These are phyloP conservation scores for Gossypium arboreum DNA, from an alignment of 345 rosid species.

Conservation along the genomic window DNA sequence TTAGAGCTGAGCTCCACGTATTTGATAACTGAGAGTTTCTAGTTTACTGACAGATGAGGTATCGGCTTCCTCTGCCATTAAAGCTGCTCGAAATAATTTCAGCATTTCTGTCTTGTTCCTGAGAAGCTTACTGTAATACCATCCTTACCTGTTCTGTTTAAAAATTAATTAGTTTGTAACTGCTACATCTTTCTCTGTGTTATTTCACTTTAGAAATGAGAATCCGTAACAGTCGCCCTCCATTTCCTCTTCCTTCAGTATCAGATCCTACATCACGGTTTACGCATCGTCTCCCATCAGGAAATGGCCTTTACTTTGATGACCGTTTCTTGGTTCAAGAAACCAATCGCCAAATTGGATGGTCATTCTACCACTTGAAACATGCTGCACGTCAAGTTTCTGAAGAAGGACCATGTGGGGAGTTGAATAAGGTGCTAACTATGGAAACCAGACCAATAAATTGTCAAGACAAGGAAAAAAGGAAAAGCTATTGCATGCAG, in stretches of 20 bases:
- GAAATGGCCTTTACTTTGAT: background rate
- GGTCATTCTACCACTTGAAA: constrained; percentile 19
- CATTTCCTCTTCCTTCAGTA: constrained; percentile 18
- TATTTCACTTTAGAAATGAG: constrained; percentile 20
- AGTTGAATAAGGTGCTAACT: background rate
- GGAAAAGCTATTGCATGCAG: background rate
- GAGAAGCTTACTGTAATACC: background rate
- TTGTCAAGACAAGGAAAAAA: background rate
- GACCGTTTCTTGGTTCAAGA: constrained; percentile 27
- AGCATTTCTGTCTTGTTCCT: background rate
- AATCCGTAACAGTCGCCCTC: constrained; percentile 26
- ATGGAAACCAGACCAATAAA: no score
- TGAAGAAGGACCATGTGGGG: background rate
- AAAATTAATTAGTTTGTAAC: background rate
- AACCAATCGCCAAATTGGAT: constrained; percentile 1
- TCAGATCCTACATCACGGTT: constrained; percentile 3
- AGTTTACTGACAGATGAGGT: constrained; percentile 15
- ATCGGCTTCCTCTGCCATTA: background rate
- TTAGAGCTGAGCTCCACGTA: constrained; percentile 21
- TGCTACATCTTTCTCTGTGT: background rate
- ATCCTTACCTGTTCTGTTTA: constrained; percentile 6
- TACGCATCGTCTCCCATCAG: background rate
- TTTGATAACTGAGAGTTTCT: constrained; percentile 12
- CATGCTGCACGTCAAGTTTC: background rate
- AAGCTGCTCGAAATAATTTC: background rate